phyloP scores from a whole-genome alignment of 2,329 filamentous ascomycete species.

The Colletotrichum somersetense region DNA sequence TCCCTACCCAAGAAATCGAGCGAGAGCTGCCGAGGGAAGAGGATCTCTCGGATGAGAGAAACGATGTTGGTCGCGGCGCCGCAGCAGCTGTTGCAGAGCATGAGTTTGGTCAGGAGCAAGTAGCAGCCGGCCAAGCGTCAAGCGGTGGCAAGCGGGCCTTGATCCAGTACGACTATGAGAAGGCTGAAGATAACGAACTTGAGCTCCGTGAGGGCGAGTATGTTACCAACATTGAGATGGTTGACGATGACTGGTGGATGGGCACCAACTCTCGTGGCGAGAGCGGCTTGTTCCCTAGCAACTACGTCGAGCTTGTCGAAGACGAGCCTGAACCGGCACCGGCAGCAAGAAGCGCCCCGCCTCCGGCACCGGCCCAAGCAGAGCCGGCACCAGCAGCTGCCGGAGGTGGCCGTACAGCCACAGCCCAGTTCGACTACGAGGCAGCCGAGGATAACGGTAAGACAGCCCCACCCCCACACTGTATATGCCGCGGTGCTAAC shows the following conservation, averaged over 20 bases:
- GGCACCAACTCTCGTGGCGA: conserved; percentile 89
- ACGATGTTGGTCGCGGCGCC: conserved; percentile 70
- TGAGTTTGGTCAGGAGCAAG: conserved; percentile 56
- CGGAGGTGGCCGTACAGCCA: conserved; percentile 74
- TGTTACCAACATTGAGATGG: conserved; percentile 94
- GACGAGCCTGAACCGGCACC: conserved; percentile 63
- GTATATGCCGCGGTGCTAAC: conserved; percentile 1
- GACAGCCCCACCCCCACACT: conserved; percentile 50
- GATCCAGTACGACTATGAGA: conserved; percentile 95
- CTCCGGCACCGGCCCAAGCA: conserved; percentile 49
- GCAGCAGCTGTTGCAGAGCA: conserved; percentile 67
- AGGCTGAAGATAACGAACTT: conserved; percentile 96
- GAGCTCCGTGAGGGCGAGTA: conserved; percentile 90
- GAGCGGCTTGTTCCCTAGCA: conserved; percentile 92
- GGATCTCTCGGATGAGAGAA: conserved; percentile 70
- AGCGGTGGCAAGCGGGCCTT: conserved; percentile 77
- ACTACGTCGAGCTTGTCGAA: conserved; percentile 91
- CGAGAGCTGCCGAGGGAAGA: conserved; percentile 73
- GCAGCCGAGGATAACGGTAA: conserved; percentile 92
- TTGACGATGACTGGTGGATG: conserved; percentile 99
- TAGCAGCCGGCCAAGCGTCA: conserved; percentile 50
- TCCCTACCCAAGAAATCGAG: conserved; percentile 75
- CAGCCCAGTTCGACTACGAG: conserved; percentile 94
- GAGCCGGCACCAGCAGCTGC: conserved; percentile 53
- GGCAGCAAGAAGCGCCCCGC: conserved; percentile 52